A percentile compares a stretch with the other conserved stretches of the same genome.
Evolutionary conservation across 2,329 filamentous ascomycete species (phyloP).

Genomic region (Talaromyces verruculosus): DNA sequence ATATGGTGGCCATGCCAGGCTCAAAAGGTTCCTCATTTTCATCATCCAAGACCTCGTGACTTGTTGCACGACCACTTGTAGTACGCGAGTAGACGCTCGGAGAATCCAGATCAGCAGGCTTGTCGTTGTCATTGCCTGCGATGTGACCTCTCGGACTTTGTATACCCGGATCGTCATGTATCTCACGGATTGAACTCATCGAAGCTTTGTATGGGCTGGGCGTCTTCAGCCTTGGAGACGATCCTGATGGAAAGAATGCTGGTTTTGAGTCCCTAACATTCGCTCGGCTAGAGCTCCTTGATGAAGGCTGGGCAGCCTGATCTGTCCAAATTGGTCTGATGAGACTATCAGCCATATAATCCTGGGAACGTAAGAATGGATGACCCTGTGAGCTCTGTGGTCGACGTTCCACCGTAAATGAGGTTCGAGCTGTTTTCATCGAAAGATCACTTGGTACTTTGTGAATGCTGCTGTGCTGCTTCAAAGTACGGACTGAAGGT

Average conservation of each 20-base stretch:
- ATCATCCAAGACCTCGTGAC: constrained; percentile 19
- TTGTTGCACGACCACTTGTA: constrained; percentile 36
- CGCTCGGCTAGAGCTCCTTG: constrained; percentile 25
- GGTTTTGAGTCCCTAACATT: constrained; percentile 22
- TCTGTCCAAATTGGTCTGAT: constrained; percentile 20
- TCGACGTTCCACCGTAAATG: constrained; percentile 30
- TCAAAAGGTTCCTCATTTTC: constrained; percentile 22
- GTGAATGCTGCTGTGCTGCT: constrained; percentile 33
- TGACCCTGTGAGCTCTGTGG: constrained; percentile 16
- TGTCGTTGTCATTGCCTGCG: constrained; percentile 5
- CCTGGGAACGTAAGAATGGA: constrained; percentile 10
- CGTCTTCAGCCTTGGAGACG: constrained; percentile 25
- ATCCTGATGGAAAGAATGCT: constrained; percentile 26
- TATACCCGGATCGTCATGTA: constrained; percentile 24
- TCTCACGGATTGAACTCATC: constrained; percentile 23
- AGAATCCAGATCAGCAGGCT: constrained; percentile 24
- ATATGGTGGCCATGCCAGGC: constrained; percentile 42
- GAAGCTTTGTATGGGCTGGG: constrained; percentile 28
- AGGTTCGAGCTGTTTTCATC: constrained; percentile 33
- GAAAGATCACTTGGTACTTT: constrained; percentile 35
- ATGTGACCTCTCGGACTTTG: constrained; percentile 27
- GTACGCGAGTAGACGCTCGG: constrained; percentile 48
- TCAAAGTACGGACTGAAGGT: constrained; percentile 29
- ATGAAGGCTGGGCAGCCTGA: background rate
- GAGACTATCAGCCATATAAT: constrained; percentile 3